Evolutionary conservation across 345 rosid genomes (phyloP), one percentile per base, ranked within the genome.

Genomic region (Camelina sativa): DNA sequence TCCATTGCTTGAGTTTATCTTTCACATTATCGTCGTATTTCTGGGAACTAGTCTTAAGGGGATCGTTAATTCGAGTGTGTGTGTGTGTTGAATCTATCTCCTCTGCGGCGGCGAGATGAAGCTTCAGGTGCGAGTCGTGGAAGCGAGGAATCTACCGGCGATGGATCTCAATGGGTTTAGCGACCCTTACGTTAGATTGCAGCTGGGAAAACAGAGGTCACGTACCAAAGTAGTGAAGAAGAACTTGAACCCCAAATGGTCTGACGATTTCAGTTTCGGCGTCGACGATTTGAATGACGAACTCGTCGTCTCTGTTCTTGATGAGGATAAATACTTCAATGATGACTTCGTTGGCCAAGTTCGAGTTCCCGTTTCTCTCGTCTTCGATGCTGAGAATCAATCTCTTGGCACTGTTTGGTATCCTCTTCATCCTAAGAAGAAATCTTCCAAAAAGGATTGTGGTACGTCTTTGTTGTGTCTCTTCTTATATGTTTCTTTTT

Each of bases 261-360:
- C 85, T 13, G 97, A 91, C 74, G 99, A 90, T 54, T 91, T 95
- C 72, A 76, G 86, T 80, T 91, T 95, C 83, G 84, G 79, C 79
- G 99, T 91, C n/a, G 99, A 91, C 37, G 99, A 95, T 79, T 86
- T 95, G 90, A 83, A 83, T 4, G 97, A 90, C 22, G 97, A 90
- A 75, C 92, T 95, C 69, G 76, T 85, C 16, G 67, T 95, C 38
- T 78, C 85, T 76, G 97, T 95, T 46, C 76, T 91, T 69, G 97
- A 95, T 15, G 99, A 91, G 81, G 99, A 92, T 72, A 88, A 83
- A 84, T 95, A 89, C 82, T 90, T 90, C 83, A 85, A 83, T 37
- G 96, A 95, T 52, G 99, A 91, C 77, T 90, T 91, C 62, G 82
- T 95, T 5, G 99, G 99, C 1, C 88, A 80, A 54, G 78, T 92